These are phyloP conservation scores for Purshia tridentata DNA, from an alignment of 306 rosid species.

Conservation along the genomic window DNA sequence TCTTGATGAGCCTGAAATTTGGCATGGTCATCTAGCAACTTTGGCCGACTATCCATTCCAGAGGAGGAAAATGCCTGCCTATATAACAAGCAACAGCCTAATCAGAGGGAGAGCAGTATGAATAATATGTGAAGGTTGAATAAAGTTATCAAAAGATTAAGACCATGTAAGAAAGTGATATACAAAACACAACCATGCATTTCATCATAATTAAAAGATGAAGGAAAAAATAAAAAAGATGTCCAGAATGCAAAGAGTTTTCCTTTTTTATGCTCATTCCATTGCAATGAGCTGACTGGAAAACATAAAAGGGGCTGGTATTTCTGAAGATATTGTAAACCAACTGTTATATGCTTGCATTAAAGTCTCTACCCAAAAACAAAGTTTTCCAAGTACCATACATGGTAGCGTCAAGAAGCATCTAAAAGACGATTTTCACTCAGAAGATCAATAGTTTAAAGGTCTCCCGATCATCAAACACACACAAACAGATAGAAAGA, in stretches of 20 bases:
- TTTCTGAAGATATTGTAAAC: not conserved
- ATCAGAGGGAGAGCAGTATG: constrained; percentile 20
- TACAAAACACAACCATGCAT: constrained; percentile 7
- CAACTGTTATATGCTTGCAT: not conserved
- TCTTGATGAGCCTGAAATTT: constrained; percentile 31
- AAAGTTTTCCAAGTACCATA: constrained; percentile 17
- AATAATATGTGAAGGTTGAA: constrained; percentile 1
- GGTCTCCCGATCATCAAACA: not conserved
- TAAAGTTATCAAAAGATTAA: constrained; percentile 18
- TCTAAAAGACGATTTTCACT: not conserved
- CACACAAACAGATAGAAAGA: not conserved
- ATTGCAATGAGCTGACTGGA: not conserved
- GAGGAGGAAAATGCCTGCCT: constrained; percentile 45
- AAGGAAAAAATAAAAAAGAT: not conserved
- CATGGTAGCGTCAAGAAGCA: constrained; percentile 13
- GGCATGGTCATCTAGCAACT: constrained; percentile 24
- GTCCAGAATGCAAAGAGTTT: not conserved
- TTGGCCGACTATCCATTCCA: constrained; percentile 36
- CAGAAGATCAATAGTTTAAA: not conserved
- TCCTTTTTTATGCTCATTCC: not conserved
- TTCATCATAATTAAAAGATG: not conserved
- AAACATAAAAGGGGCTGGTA: not conserved
- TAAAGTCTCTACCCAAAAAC: constrained; percentile 16
- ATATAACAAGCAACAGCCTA: constrained; percentile 25
- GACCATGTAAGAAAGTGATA: constrained; percentile 17